Conservation (phyloP, 2,329 filamentous ascomycete species). For the Colletotrichum theobromicola region DNA sequence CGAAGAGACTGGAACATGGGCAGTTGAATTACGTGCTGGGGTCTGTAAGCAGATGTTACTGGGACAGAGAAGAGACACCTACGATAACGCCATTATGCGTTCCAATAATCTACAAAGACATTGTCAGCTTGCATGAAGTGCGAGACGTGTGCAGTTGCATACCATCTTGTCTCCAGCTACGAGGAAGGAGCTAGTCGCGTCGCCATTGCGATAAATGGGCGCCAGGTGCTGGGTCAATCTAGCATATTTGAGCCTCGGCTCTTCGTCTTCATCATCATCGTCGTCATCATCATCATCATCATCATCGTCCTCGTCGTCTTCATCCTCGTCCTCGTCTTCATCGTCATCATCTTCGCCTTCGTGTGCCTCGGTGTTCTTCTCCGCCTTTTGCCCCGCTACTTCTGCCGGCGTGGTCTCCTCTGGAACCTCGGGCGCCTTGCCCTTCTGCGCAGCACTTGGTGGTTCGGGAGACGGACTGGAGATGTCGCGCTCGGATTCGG, state of each 20-base stretch:
- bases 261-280: conserved; percentile 87
- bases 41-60: neutral
- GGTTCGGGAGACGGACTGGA: neutral
- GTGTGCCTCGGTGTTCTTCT: conserved; percentile 24
- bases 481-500: conserved; percentile 7
- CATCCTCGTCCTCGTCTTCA: conserved; percentile 46
- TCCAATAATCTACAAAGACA: conserved; percentile 74
- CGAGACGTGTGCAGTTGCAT: conserved; percentile 29
- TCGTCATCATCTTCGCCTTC: conserved; percentile 29
- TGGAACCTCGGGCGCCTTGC: conserved; percentile 11
- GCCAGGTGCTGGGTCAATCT: conserved; percentile 82
- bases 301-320: conserved; percentile 49
- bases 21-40: conserved; percentile 82
- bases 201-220: conserved; percentile 88
- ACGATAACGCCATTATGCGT: conserved; percentile 98
- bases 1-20: conserved; percentile 82
- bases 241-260: conserved; percentile 92
- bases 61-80: conserved; percentile 40
- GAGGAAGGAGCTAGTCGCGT: conserved; percentile 90
- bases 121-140: conserved; percentile 23
- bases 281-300: conserved; percentile 72
- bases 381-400: conserved; percentile 5
- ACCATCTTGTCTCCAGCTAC: conserved; percentile 98
- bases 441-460: conserved; percentile 4
- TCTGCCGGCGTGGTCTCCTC: neutral